Percentiles rank a stretch among this genome's conserved stretches.
These are phyloP conservation scores for Colletotrichum magnum DNA, from an alignment of 2,329 filamentous ascomycete genomes.

Conservation along the genomic window DNA sequence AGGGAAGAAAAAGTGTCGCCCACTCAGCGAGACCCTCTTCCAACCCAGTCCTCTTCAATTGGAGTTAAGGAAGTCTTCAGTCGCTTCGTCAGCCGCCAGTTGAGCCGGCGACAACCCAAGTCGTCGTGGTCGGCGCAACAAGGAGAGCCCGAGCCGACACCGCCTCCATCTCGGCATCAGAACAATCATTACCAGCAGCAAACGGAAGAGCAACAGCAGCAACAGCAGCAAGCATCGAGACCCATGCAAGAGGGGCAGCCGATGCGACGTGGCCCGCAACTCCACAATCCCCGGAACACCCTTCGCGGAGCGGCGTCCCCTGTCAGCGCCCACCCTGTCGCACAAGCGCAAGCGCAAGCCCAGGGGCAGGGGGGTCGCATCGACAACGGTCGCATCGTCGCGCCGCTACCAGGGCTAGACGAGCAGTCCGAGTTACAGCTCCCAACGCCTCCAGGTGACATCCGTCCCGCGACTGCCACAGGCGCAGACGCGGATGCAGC, in stretches of 20 bases:
- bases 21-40: conserved; percentile 10
- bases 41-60: conserved; percentile 1
- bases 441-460: neutral
- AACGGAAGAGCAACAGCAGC: neutral
- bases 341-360: conserved; percentile 19
- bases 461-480: conserved; percentile 13
- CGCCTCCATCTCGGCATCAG: conserved; percentile 24
- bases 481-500: neutral
- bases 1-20: neutral
- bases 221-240: conserved; percentile 13
- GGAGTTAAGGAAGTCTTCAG: conserved; percentile 33
- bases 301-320: conserved; percentile 11
- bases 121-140: conserved; percentile 4
- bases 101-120: conserved; percentile 13
- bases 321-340: conserved; percentile 23
- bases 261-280: conserved; percentile 36
- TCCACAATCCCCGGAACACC: conserved; percentile 41
- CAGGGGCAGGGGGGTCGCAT: conserved; percentile 18
- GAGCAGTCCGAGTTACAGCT: conserved; percentile 30
- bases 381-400: conserved; percentile 28
- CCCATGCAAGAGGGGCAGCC: conserved; percentile 26
- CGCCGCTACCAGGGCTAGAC: conserved; percentile 33
- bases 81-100: conserved; percentile 24
- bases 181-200: neutral
- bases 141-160: conserved; percentile 14